Evolutionary conservation across 2,329 filamentous ascomycete species (phyloP).

Genomic region (Xylariaceae sp.): DNA sequence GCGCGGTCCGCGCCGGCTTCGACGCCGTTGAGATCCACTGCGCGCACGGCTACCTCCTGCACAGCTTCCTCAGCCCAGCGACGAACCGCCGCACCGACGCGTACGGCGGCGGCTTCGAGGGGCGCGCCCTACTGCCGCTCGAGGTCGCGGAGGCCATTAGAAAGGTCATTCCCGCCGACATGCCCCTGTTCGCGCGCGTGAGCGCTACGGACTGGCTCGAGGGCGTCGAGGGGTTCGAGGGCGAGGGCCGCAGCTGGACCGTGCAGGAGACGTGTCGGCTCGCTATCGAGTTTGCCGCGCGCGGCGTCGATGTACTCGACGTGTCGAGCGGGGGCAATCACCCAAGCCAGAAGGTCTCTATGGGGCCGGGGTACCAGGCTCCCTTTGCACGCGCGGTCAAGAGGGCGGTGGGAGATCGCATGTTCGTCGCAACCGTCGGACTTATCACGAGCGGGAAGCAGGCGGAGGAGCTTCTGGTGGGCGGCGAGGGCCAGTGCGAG

Average conservation of each 20-base stretch:
- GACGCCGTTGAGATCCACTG: constrained; percentile 74
- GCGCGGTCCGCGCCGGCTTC: constrained; percentile 52
- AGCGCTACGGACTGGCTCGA: constrained; percentile 72
- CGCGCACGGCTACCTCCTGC: constrained; percentile 78
- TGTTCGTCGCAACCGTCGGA: constrained; percentile 58
- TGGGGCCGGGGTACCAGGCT: constrained; percentile 65
- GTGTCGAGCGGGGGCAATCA: constrained; percentile 67
- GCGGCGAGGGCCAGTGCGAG: constrained; percentile 21
- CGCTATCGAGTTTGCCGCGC: constrained; percentile 60
- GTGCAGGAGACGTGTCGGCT: constrained; percentile 61
- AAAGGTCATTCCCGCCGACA: constrained; percentile 60
- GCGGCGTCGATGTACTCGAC: constrained; percentile 71
- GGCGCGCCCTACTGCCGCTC: constrained; percentile 67
- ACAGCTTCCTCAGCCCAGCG: constrained; percentile 69
- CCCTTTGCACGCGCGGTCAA: constrained; percentile 68
- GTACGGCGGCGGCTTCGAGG: constrained; percentile 73
- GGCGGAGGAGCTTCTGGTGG: constrained; percentile 51
- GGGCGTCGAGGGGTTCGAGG: constrained; percentile 45
- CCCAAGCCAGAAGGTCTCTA: constrained; percentile 51
- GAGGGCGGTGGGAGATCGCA: constrained; percentile 63
- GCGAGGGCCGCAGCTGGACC: constrained; percentile 66
- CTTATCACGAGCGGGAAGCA: constrained; percentile 48
- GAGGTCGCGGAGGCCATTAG: constrained; percentile 69
- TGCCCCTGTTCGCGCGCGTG: constrained; percentile 71
- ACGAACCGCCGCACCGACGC: constrained; percentile 70